Base-by-base conservation (phyloP, 148 eudicot species). In the Silene conica region DNA sequence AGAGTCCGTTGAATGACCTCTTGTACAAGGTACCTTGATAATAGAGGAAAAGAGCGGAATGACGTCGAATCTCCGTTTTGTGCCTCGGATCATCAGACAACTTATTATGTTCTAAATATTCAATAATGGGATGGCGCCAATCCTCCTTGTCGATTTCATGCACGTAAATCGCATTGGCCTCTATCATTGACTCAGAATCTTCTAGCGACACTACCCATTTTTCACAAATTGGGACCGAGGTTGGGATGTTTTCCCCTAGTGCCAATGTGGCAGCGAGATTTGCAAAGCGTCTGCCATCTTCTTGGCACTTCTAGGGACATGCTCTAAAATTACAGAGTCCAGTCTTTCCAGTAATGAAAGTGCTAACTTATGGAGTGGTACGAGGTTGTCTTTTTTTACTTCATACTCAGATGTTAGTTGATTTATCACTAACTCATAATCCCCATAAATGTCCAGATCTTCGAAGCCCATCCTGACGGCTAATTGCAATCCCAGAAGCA, bases 231-330 rank as follows among this genome's bases (percentile, higher is more conserved):
- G 63, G 26, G 20, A 60, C 25, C 8, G 63, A 22, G 1, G 3
- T 10, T 7, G 12, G 63, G 13, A 60, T 21, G 6, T 60, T 22
- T 60, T 28, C 63, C 63, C 14, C 63, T 5, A 60, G 28, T 60
- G 63, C 63, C 28, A 60, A 60, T 6, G 63, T 60, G 63, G 63
- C 26, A 4, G 63, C 25, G 15, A 61, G 15, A 61, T 61, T 61
- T 23, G 65, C 65, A 61, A 38, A 4, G 38, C 34, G 34, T 61
- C 65, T 7, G 65, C 65, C 65, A 61, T 61, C 14, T 61, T 61
- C 2, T 61, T 63, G 45, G 45, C 67, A 63, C n/a, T n/a, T n/a
- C 67, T 63, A 13, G 7, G 67, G 2, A 63, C 67, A 3, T 63
- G 67, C n/a, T 63, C 67, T 15, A 63, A 25, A 14, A 26, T 0